phyloP scores from a whole-genome alignment of 1,139 yeast species.

The Maudiozyma humilis region DNA sequence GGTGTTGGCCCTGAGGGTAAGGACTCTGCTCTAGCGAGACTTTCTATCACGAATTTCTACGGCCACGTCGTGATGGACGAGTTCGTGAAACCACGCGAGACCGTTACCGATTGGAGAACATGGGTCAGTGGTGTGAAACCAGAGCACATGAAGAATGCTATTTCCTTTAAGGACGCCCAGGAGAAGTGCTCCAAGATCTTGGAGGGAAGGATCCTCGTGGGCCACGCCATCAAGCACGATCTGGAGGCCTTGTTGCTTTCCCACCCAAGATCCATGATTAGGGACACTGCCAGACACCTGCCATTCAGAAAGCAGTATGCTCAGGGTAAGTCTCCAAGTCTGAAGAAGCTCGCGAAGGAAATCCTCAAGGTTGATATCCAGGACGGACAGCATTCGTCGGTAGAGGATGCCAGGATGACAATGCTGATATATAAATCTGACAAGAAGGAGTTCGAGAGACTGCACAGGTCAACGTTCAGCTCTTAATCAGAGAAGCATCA shows the following conservation, averaged over 20 bases:
- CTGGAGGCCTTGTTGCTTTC: conserved; percentile 56
- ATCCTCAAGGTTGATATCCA: conserved; percentile 60
- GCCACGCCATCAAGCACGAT: conserved; percentile 82
- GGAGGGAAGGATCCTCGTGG: conserved; percentile 54
- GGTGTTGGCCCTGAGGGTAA: conserved; percentile 74
- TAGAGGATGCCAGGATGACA: conserved; percentile 84
- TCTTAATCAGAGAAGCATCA: background rate
- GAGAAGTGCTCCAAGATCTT: conserved; percentile 42
- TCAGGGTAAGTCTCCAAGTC: conserved; percentile 61
- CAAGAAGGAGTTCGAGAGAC: conserved; percentile 43
- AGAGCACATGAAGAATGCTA: conserved; percentile 56
- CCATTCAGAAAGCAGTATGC: conserved; percentile 49
- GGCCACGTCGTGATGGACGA: conserved; percentile 66
- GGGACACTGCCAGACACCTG: conserved; percentile 67
- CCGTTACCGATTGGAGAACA: conserved; percentile 86
- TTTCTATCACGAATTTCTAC: conserved; percentile 74
- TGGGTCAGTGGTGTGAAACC: conserved; percentile 89
- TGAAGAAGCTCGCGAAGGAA: conserved; percentile 56
- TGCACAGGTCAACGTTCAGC: conserved; percentile 7
- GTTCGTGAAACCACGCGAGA: conserved; percentile 66
- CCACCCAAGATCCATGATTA: conserved; percentile 54
- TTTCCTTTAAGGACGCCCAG: conserved; percentile 61
- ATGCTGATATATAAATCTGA: conserved; percentile 66
- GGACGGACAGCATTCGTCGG: conserved; percentile 70
- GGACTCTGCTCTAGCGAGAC: conserved; percentile 72